These are phyloP conservation scores for Crithidia sp. DNA, from an alignment of 208 protist genomes.

Conservation along the genomic window DNA sequence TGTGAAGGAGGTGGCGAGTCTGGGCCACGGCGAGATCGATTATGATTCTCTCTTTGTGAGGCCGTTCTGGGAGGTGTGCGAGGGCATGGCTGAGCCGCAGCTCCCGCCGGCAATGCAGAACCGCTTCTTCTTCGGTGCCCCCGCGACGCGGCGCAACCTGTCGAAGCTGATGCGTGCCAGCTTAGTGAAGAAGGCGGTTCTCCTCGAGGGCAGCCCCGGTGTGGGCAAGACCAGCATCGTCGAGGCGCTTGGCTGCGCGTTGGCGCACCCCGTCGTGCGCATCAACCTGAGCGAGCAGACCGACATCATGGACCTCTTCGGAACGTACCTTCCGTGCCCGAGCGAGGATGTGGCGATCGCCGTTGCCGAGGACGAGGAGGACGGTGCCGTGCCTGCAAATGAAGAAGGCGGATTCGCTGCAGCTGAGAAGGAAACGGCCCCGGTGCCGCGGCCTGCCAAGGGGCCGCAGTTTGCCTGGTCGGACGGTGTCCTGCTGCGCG, in stretches of 20 bases:
- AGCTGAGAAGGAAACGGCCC: conserved; percentile 4
- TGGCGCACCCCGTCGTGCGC: conserved; percentile 94
- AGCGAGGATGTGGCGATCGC: conserved; percentile 11
- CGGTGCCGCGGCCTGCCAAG: conserved; percentile 3
- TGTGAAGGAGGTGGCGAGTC: conserved; percentile 19
- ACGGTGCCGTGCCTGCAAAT: conserved; percentile 65
- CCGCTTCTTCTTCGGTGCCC: conserved; percentile 94
- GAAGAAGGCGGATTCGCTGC: conserved; percentile 58
- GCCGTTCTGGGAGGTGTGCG: conserved; percentile 80
- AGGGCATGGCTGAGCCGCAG: conserved; percentile 76
- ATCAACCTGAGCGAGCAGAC: conserved; percentile 99
- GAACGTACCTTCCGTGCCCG: conserved; percentile 84
- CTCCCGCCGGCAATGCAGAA: conserved; percentile 69
- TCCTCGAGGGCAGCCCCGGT: conserved; percentile 98
- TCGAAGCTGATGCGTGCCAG: conserved; percentile 95
- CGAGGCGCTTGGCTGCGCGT: conserved; percentile 92
- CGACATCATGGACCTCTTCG: conserved; percentile 99
- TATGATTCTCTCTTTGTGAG: conserved; percentile 33
- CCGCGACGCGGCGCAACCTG: conserved; percentile 97
- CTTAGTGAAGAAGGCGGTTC: conserved; percentile 95
- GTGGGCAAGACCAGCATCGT: conserved; percentile 99
- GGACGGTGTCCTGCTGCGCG: conserved; percentile 98
- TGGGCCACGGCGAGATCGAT: conserved; percentile 22
- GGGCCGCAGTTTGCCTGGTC: conserved; percentile 96
- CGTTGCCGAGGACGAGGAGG: conserved; percentile 43